phyloP scores from a whole-genome alignment of 225 moss, liverwort and hornwort genomes.

The Ulota crispa region DNA sequence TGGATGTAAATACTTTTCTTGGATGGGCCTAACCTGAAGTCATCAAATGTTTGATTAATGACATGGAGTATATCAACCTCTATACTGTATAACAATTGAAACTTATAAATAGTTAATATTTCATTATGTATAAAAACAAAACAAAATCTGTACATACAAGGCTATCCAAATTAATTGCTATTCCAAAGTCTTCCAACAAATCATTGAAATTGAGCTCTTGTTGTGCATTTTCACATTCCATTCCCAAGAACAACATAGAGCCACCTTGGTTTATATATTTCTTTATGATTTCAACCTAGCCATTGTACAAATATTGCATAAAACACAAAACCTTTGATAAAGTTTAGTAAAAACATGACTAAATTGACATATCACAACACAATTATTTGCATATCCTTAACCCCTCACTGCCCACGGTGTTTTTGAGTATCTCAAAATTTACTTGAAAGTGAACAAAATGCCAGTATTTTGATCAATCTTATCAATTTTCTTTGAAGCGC shows the following conservation, averaged over 20 bases:
- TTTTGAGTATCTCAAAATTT: too few species aligned
- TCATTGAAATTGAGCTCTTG: conserved; percentile 39
- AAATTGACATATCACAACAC: fast-evolving
- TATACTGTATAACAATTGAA: fast-evolving
- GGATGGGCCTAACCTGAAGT: conserved; percentile 58
- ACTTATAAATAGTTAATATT: too few species aligned
- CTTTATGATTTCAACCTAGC: conserved; percentile 54
- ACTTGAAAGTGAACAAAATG: too few species aligned
- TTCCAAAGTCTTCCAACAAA: conserved; percentile 69
- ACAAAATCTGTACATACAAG: conserved; percentile 44
- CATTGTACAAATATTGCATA: neutral
- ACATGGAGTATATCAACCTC: neutral
- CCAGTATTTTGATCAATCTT: too few species aligned
- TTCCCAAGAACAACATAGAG: conserved; percentile 57
- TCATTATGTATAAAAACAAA: too few species aligned
- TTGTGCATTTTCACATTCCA: conserved; percentile 35
- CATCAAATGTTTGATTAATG: fast-evolving
- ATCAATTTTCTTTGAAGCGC: too few species aligned
- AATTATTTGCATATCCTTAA: neutral
- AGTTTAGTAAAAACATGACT: neutral
- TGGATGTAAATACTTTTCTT: conserved; percentile 87
- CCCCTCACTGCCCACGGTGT: too few species aligned
- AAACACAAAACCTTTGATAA: neutral
- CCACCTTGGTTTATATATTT: conserved; percentile 63
- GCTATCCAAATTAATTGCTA: conserved; percentile 69